Base-by-base conservation (phyloP, 352 stramenopile species). In the Pythium plurisporium region DNA sequence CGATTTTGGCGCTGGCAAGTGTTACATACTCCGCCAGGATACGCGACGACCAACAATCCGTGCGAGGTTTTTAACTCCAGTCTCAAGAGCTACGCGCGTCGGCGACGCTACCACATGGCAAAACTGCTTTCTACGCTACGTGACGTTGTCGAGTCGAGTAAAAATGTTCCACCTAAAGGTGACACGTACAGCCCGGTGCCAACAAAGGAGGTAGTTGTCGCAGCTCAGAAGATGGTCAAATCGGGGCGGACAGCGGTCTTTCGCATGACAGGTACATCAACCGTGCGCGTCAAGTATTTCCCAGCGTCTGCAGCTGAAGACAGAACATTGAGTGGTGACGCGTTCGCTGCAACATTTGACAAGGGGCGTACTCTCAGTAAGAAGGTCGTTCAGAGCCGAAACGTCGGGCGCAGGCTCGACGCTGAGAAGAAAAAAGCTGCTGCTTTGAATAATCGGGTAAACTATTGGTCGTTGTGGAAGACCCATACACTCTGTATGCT, bases 371-470 rank as follows among this genome's bases (percentile, higher is more conserved):
- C 54, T 14, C 27, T 27, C 19, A 26, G 43, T 7, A 62, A 55
- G 22, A 62, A 55, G 36, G 23, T 48, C 4, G 23, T 31, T 1
- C 23, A 41, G 6, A 53, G 55, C 27, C 36, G 31, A 9, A 34
- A n/a, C 29, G 20, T 19, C 3, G 45, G 43, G 3, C 10, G 17
- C 8, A 50, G 43, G 11, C 25, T 55, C 25, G 55, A 47, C 15
- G 44, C 45, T 17, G 45, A 43, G 45, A 62, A 62, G 34, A 43
- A 17, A 20, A 62, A 62, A 37, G 55, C 55, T 14, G 54, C 54
- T 7, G 43, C 37, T 4, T 20, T 59, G 14, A 20, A 59, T 31
- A 45, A 52, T 9, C 52, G 44, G 5, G 37, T 37, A 2, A 26
- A 30, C 8, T 40, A 37, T 15, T 58, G 38, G 50, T 48, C 37